These are phyloP conservation scores for Flaveria sonorensis DNA, from an alignment of 129 eudicot genomes.

Conservation along the genomic window DNA sequence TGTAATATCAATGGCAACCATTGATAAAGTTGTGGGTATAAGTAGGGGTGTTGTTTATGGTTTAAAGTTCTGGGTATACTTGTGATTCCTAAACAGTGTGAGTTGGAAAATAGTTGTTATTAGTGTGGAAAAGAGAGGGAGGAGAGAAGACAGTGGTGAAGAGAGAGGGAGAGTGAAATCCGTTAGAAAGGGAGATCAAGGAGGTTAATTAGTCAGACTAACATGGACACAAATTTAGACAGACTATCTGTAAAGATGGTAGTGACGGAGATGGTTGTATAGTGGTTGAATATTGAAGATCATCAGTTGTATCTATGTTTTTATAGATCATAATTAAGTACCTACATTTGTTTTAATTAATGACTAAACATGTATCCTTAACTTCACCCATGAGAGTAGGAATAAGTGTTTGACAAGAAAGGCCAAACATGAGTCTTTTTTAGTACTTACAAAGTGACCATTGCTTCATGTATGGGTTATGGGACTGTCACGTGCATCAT, in stretches of 20 bases:
- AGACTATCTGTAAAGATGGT: too few relatives aligned
- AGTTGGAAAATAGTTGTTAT: too few relatives aligned
- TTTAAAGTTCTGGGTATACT: too few relatives aligned
- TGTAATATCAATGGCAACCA: neutral
- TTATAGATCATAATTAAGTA: constrained; percentile 3
- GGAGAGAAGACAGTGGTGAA: too few relatives aligned
- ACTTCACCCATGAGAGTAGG: constrained; percentile 22
- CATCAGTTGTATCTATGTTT: neutral
- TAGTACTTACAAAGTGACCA: neutral
- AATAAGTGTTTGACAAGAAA: constrained; percentile 24
- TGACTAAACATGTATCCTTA: constrained; percentile 22
- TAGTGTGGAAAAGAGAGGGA: too few relatives aligned
- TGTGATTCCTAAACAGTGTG: too few relatives aligned
- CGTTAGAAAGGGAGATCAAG: too few relatives aligned
- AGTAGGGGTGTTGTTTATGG: neutral
- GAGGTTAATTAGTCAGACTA: too few relatives aligned
- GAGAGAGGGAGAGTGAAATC: too few relatives aligned
- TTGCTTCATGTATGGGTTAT: constrained; percentile 29
- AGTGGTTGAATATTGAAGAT: neutral
- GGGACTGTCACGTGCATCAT: neutral
- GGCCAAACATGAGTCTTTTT: neutral
- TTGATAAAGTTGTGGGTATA: neutral
- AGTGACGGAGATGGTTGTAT: too few relatives aligned
- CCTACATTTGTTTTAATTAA: neutral
- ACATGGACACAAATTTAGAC: too few relatives aligned